Base-by-base conservation (phyloP, 2,329 filamentous ascomycete species). In the Karstenula rhodostoma region DNA sequence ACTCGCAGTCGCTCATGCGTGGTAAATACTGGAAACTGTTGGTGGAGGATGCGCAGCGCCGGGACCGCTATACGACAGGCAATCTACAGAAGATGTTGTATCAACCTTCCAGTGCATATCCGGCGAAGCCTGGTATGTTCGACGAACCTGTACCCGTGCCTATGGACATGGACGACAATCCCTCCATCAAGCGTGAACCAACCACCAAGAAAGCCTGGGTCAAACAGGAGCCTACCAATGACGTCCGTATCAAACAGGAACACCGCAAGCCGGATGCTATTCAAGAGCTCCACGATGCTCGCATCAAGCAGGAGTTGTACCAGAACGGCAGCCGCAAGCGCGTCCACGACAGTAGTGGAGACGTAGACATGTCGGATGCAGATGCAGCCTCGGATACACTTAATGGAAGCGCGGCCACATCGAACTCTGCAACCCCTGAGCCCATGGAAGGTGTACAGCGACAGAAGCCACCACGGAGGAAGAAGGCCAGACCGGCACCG, bases 21-120 rank as follows among this genome's bases (percentile, higher is more conserved):
- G 95, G 95, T 61, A 88, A 95, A 73, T 97, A 93, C 78, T 99
- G 96, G 95, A 88, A 86, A 63, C 90, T 89, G 65, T 84, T 99
- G 46, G 92, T 99, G 56, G 86, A 90, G 35, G 91, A 99, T 78
- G 91, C 95, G 6, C 88, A 88, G 70, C 77, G 80, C 22, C 87
- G 95, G 72, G 86, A 91, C 63, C 82, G 89, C 10, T 97, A 95
- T 76, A 97, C 92, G 0, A 84, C 87, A 44, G 94, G 87, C 13
- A 82, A 91, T 70, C 73, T 90, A 1, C 72, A 82, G 60, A 78
- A 69, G 23, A 80, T 90, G 70, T 80, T 91, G 17, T 78, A 80
- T 46, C 82, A 81, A 64, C 84, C 85, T 44, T 84, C 86, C 29
- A 78, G 73, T 43, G 69, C 69, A 7, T 83, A 78, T 59, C 74